A percentile compares a stretch with the other conserved stretches of the same genome.
Evolutionary conservation across 1,284 basidiomycete genomes (phyloP).

Genomic region (Schizophyllum amplum): DNA sequence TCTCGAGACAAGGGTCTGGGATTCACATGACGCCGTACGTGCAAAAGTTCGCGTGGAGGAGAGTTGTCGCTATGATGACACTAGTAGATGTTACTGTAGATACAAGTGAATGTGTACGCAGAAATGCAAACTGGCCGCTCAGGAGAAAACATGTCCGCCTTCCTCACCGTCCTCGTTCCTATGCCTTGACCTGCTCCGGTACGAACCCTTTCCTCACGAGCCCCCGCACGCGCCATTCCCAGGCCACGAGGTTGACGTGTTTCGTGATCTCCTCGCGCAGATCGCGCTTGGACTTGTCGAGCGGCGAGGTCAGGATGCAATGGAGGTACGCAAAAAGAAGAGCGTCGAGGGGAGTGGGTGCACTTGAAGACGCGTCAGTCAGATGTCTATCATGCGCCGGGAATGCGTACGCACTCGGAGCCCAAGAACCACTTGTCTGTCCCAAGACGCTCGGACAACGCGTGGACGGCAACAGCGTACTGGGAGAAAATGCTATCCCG

Average conservation of each 20-base stretch:
- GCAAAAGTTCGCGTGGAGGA: not conserved
- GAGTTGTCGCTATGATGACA: not conserved
- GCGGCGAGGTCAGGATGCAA: conserved; percentile 42
- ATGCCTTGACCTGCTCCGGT: not conserved
- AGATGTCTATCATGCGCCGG: not conserved
- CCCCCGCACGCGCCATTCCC: conserved; percentile 63
- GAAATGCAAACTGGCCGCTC: not conserved
- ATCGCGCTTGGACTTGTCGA: conserved; percentile 21
- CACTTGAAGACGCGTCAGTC: conserved; percentile 26
- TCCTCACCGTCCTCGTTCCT: not conserved
- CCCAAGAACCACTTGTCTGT: conserved; percentile 73
- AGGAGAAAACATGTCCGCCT: not conserved
- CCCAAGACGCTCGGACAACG: conserved; percentile 65
- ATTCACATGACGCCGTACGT: too few relatives aligned
- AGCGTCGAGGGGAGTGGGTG: conserved; percentile 70
- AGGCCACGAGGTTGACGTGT: conserved; percentile 65
- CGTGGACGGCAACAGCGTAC: conserved; percentile 63
- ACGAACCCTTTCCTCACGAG: conserved; percentile 26
- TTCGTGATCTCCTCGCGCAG: conserved; percentile 58
- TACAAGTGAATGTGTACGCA: not conserved
- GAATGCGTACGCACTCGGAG: conserved; percentile 45
- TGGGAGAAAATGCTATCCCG: conserved; percentile 13
- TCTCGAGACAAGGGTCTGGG: too few relatives aligned
- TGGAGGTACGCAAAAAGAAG: conserved; percentile 74
- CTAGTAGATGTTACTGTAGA: not conserved